Percentiles rank a stretch among this genome's conserved stretches.
phyloP scores from a whole-genome alignment of 2,329 filamentous ascomycete genomes.

The Exophiala phaeomuriformis region DNA sequence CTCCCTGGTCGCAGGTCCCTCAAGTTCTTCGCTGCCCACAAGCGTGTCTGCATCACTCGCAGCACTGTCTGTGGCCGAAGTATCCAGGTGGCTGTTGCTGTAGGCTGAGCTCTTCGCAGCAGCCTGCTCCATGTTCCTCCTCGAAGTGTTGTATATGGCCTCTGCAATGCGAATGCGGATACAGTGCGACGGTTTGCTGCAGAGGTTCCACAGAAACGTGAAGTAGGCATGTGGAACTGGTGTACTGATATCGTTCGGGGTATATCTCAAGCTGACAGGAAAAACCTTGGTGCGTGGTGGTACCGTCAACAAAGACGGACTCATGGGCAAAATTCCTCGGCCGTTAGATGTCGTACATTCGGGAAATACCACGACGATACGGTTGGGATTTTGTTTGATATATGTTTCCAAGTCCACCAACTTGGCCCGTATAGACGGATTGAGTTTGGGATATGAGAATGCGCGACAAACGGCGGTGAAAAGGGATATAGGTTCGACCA shows the following conservation, averaged over 20 bases:
- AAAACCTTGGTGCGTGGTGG: conserved; percentile 69
- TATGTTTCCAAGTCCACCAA: conserved; percentile 59
- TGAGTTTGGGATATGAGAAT: conserved; percentile 52
- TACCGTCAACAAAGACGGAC: conserved; percentile 64
- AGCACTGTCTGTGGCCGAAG: conserved; percentile 35
- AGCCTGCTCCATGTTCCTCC: conserved; percentile 1
- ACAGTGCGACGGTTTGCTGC: conserved; percentile 76
- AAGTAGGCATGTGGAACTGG: conserved; percentile 69
- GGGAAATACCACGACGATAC: conserved; percentile 79
- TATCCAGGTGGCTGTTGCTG: conserved; percentile 43
- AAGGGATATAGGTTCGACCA: conserved; percentile 70
- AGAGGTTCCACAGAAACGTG: conserved; percentile 75
- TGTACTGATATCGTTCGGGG: conserved; percentile 81
- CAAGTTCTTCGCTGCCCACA: conserved; percentile 28
- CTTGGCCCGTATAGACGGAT: conserved; percentile 40
- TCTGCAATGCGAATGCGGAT: conserved; percentile 88
- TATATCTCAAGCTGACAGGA: conserved; percentile 83
- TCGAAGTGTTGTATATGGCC: conserved; percentile 42
- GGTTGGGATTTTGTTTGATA: conserved; percentile 59
- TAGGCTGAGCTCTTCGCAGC: conserved; percentile 31
- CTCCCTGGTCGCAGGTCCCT: conserved; percentile 38
- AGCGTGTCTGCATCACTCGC: conserved; percentile 26
- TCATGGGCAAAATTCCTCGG: conserved; percentile 76
- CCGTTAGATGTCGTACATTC: conserved; percentile 94
- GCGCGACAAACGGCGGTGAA: conserved; percentile 67